Base-by-base conservation (phyloP, 352 stramenopile genomes). In the Pythium aquatile region DNA sequence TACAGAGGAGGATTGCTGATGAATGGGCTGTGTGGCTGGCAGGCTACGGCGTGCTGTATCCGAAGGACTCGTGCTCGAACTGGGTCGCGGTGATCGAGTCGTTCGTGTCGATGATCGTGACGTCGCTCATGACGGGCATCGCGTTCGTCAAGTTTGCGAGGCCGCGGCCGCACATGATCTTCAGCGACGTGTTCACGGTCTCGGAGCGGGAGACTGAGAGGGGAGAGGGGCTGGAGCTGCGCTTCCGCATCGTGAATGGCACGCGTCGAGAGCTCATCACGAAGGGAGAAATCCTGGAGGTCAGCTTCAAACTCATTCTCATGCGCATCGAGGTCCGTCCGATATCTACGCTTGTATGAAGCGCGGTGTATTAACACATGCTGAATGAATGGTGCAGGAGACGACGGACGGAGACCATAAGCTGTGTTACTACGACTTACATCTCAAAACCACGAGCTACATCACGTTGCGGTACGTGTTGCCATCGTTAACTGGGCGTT, bases 361-460 rank as follows among this genome's bases (percentile, higher is more conserved):
- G 20, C 20, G 20, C 20, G 20, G 20, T 24, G 26, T 52, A 33
- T 13, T 61, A 1, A 29, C 46, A 7, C 10, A 10, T 20, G n/a
- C 32, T 61, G 51, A 24, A 11, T 44, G 33, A 20, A 11, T 44
- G 33, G 14, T 54, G 11, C n/a, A 88, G 78, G 68, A 62, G 28
- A 77, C 72, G 16, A 72, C 58, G 17, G 30, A 60, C 30, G 72
- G 71, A 2, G 75, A 79, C 29, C 85, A 78, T 37, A 83, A 75
- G 62, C 66, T 89, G 26, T 89, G 80, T 39, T 87, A 87, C 63
- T 89, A 89, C 39, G 78, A 89, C 53, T 48, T 89, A 20, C 65
- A 75, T 9, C 59, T 89, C 26, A 65, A 83, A 30, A 76, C 72
- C 32, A 53, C 69, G 11, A 83, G 58, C 35, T 81, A 82, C 37